phyloP scores from a whole-genome alignment of 208 protist species.

The Leishmania lainsoni region DNA sequence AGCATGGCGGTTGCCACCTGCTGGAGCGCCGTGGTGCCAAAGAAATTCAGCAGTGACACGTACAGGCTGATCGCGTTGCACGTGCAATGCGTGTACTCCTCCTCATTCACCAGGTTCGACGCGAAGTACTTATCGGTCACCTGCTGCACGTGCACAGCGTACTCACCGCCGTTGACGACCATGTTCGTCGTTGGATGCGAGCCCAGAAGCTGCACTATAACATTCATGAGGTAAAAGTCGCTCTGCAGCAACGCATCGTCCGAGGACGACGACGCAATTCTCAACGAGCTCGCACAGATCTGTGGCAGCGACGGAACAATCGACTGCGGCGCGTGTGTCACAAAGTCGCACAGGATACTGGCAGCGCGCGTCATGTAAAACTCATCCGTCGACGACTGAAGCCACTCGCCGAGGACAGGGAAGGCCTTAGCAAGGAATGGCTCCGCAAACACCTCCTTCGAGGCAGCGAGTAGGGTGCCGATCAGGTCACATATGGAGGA shows the following conservation, averaged over 20 bases:
- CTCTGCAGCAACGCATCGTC: constrained; percentile 69
- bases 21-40: constrained; percentile 29
- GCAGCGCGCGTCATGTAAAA: constrained; percentile 64
- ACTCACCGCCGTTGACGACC: constrained; percentile 42
- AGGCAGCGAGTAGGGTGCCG: constrained; percentile 66
- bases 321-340: constrained; percentile 59
- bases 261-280: constrained; percentile 45
- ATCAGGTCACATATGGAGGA: constrained; percentile 59
- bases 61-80: constrained; percentile 75
- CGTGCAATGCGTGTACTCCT: constrained; percentile 52
- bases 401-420: constrained; percentile 64
- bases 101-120: constrained; percentile 31
- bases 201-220: constrained; percentile 64
- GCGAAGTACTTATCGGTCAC: constrained; percentile 48
- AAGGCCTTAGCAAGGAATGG: constrained; percentile 67
- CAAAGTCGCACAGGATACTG: constrained; percentile 75
- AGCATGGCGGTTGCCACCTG: constrained; percentile 39
- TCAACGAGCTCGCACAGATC: constrained; percentile 50
- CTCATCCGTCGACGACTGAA: constrained; percentile 64
- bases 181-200: constrained; percentile 25
- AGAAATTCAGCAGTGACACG: constrained; percentile 63
- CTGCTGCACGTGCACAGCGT: constrained; percentile 47
- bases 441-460: constrained; percentile 68
- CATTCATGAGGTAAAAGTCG: constrained; percentile 78
- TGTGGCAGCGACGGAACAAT: constrained; percentile 52